Evolutionary conservation across 805 yeast species (phyloP), one percentile per base, ranked within the genome.

Genomic region (Debaryomyces tyrocola): DNA sequence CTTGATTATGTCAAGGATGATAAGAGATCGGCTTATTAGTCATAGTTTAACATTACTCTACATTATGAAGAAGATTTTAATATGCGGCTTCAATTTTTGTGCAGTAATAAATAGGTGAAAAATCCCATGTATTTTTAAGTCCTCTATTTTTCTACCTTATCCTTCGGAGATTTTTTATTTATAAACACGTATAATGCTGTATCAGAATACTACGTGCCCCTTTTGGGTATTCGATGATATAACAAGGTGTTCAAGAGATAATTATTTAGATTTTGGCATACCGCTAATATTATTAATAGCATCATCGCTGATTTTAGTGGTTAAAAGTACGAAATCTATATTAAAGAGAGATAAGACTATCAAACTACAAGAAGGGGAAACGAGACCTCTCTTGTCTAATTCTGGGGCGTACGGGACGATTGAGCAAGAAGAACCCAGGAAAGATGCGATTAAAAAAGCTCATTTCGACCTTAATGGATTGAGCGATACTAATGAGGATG

Each of bases 391-490:
- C 24, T 53, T 71, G 48, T 69, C 72, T 12, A 41, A 51, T 27
- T 50, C 59, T 1, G 66, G 60, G 36, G 66, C 62, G 6, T 67
- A 71, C 47, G 75, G 73, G 28, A 51, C 74, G 20, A 53, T 60
- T 20, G 39, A 36, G 36, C 43, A 21, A 31, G 33, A 33, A 8
- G 29, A 33, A 10, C 15, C 41, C 27, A 37, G 40, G 21, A 33
- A 40, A 18, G 47, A 44, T 5, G 52, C 48, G 14, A 63, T 80
- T 34, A 75, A 81, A 37, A 79, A 79, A 28, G 78, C 77, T 38
- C 94, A 86, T 61, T 87, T 86, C 53, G 87, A 87, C 53, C 73
- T 86, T 28, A 71, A 78, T 15, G 74, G 77, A 17, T 60, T 86
- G 33, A 68, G 76, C 11, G 78, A 82, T 14, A 66, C 77, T 2